phyloP scores from a whole-genome alignment of 169 alveolate genomes.

The Cryptosporidium ubiquitum region DNA sequence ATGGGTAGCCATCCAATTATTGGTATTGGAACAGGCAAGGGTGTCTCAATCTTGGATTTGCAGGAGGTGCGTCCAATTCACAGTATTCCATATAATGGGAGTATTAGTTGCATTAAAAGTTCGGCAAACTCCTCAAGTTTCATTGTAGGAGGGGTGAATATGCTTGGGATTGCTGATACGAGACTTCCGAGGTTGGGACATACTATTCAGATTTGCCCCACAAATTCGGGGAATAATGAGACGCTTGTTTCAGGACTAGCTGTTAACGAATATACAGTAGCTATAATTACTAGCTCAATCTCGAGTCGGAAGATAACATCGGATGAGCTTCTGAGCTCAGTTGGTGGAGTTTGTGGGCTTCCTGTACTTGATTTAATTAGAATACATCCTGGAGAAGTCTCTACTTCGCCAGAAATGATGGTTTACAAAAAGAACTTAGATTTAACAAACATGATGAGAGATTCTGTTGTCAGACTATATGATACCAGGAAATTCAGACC shows the following conservation, averaged over 20 bases:
- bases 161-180: conserved; percentile 59
- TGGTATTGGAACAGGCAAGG: conserved; percentile 65
- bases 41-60: conserved; percentile 64
- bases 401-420: conserved; percentile 69
- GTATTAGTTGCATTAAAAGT: conserved; percentile 44
- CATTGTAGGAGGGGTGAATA: conserved; percentile 59
- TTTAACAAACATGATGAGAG: conserved; percentile 46
- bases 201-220: conserved; percentile 42
- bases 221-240: not conserved
- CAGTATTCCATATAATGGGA: conserved; percentile 53
- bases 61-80: conserved; percentile 40
- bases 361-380: conserved; percentile 61
- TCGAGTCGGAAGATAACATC: conserved; percentile 10
- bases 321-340: conserved; percentile 31
- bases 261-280: conserved; percentile 55
- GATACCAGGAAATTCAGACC: conserved; percentile 64
- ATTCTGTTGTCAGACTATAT: conserved; percentile 37
- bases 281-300: conserved; percentile 42
- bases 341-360: conserved; percentile 61
- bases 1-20: conserved; percentile 2
- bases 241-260: conserved; percentile 53
- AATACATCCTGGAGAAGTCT: conserved; percentile 56
- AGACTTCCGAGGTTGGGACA: conserved; percentile 53
- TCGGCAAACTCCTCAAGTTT: conserved; percentile 31
- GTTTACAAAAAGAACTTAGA: conserved; percentile 44